These are phyloP conservation scores for Hortiboletus campestris DNA, from an alignment of 768 basidiomycete genomes.

Conservation along the genomic window DNA sequence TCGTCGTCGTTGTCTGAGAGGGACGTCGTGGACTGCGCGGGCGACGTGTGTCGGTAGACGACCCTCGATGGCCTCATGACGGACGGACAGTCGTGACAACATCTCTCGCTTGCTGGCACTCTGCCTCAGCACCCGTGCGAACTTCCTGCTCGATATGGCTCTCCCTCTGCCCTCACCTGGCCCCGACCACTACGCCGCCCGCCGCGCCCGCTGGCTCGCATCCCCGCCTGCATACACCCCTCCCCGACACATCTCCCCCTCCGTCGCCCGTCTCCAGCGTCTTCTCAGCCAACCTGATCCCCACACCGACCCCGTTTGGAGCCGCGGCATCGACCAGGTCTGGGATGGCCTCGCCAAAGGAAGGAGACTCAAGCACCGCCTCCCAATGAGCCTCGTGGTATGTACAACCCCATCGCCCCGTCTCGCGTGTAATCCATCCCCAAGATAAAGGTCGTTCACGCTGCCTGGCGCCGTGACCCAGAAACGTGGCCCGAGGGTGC, in stretches of 20 bases:
- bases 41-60: constrained; percentile 43
- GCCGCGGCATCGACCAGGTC: constrained; percentile 53
- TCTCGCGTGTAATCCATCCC: constrained; percentile 5
- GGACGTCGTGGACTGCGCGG: constrained; percentile 72
- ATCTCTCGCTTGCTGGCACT: no score
- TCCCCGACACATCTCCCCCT: constrained; percentile 33
- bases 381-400: constrained; percentile 68
- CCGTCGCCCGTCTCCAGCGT: constrained; percentile 49
- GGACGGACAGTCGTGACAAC: background rate
- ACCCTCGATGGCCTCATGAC: constrained; percentile 33
- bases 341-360: constrained; percentile 64
- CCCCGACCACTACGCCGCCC: constrained; percentile 58
- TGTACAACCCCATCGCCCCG: constrained; percentile 24
- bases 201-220: constrained; percentile 62
- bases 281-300: constrained; percentile 48
- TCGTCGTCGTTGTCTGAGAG: constrained; percentile 74
- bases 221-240: constrained; percentile 18
- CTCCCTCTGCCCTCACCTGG: constrained; percentile 57
- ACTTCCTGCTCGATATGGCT: constrained; percentile 23
- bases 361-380: constrained; percentile 50
- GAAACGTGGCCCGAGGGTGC: constrained; percentile 71
- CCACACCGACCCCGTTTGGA: constrained; percentile 54
- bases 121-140: constrained; percentile 13
- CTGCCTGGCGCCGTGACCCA: constrained; percentile 70
- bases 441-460: constrained; percentile 71